phyloP scores from a whole-genome alignment of 164 flowering plant species.

The Nymphaea colorata region DNA sequence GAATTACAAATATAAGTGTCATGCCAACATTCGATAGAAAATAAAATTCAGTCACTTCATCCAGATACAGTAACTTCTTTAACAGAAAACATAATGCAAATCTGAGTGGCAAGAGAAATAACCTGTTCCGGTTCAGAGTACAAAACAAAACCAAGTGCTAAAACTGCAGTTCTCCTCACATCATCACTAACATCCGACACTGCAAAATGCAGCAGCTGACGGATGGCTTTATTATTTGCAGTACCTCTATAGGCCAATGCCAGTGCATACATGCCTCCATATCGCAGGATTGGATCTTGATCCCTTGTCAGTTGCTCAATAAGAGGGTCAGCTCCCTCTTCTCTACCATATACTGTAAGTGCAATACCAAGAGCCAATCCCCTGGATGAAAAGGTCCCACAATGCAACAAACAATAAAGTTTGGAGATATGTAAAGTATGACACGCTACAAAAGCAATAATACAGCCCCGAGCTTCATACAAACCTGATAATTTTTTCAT shows the following conservation, averaged over 20 bases:
- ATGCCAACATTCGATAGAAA: too few species aligned
- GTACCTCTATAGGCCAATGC: constrained; percentile 91
- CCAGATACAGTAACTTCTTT: background rate
- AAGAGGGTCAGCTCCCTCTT: constrained; percentile 86
- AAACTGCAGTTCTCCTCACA: constrained; percentile 91
- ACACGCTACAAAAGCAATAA: background rate
- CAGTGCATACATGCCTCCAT: constrained; percentile 95
- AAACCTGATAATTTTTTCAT: constrained; percentile 89
- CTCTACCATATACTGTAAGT: constrained; percentile 94
- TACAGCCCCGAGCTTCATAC: background rate
- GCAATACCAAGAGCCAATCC: constrained; percentile 90
- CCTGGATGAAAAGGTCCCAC: constrained; percentile 19
- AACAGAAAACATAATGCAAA: background rate
- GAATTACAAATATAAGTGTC: too few species aligned
- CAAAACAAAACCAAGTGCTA: constrained; percentile 86
- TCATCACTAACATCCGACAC: constrained; percentile 95
- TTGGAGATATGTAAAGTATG: background rate
- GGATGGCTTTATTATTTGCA: constrained; percentile 83
- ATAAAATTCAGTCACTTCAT: too few species aligned
- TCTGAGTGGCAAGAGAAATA: constrained; percentile 2
- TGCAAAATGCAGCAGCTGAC: constrained; percentile 83
- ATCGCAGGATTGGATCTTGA: constrained; percentile 86
- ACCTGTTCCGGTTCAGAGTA: constrained; percentile 97
- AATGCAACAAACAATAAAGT: constrained; percentile 1
- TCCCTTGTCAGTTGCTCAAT: constrained; percentile 92